Base-by-base conservation (phyloP, 169 alveolate genomes). In the Amoebophrya sp. region DNA sequence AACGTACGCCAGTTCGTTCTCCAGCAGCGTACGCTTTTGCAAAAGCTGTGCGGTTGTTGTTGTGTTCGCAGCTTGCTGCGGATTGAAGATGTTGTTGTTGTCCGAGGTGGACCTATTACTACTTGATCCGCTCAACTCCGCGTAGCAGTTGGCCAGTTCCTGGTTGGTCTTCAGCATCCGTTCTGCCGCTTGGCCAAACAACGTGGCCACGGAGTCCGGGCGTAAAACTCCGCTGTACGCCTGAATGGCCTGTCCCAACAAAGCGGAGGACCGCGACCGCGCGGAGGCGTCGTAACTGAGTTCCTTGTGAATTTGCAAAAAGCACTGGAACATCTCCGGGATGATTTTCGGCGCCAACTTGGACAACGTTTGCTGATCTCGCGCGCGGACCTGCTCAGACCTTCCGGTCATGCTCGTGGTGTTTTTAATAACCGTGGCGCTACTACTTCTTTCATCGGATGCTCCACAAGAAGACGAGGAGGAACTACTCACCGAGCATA, bases 241-340 rank as follows among this genome's bases (percentile, higher is more conserved):
- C 10, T 66, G 35, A 25, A 66, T 66, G 7, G 83, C 83, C 10
- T 25, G 12, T 2, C 83, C 83, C 35, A 66, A 25, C 7, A 66
- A 25, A 66, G 32, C 1, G 35, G 83, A 2, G 10, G 83, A 66
- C 35, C 83, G 83, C 38, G 39, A 0, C 38, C 83, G 83, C 83
- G 83, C 83, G 18, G 83, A 66, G 10, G 18, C 83, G 83, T 66
- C 83, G 83, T 7, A 1, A 3, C 32, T 25, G 10, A n/a, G 29
- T 2, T 66, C 35, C 83, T 66, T 66, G 35, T 7, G 83, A 25
- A 66, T 18, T 1, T 66, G 29, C 83, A 66, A 25, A 66, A 66
- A 66, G 35, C 83, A 66, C 83, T 66, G 83, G 83, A 66, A 66
- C 83, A 66, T 66, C 83, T 66, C 83, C 10, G 83, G 83, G 7